Percentiles rank a stretch among this genome's conserved stretches.
Evolutionary conservation across 2,329 filamentous ascomycete genomes (phyloP).

Genomic region (Rutstroemia sp.): DNA sequence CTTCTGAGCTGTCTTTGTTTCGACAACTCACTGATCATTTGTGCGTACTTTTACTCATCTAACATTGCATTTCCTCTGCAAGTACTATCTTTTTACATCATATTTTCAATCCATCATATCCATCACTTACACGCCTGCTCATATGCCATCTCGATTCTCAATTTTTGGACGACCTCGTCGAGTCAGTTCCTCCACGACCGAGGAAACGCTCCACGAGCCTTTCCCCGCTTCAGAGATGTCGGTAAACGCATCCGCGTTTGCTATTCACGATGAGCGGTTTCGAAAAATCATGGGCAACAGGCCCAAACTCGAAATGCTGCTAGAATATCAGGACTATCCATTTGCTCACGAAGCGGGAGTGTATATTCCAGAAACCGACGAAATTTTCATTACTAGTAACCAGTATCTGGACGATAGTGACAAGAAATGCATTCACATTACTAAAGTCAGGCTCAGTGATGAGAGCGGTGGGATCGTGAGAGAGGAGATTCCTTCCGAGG

Average conservation of each 20-base stretch:
- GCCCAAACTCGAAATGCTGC: constrained; percentile 34
- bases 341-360: constrained; percentile 48
- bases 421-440: background rate
- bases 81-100: background rate
- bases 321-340: constrained; percentile 26
- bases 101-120: background rate
- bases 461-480: background rate
- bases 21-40: background rate
- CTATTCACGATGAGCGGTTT: constrained; percentile 4
- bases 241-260: background rate
- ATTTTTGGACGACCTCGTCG: background rate
- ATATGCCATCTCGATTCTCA: background rate
- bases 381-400: constrained; percentile 40
- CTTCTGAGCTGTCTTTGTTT: background rate
- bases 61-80: background rate
- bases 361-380: constrained; percentile 26
- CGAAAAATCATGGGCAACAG: background rate
- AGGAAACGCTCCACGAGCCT: background rate
- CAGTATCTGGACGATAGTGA: constrained; percentile 28
- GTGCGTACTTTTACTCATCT: background rate
- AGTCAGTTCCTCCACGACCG: background rate
- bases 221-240: background rate
- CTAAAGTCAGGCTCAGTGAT: constrained; percentile 32
- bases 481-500: background rate
- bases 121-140: background rate